These are phyloP conservation scores for Aureobasidium sp. DNA, from an alignment of 2,329 filamentous ascomycete species.

Conservation along the genomic window DNA sequence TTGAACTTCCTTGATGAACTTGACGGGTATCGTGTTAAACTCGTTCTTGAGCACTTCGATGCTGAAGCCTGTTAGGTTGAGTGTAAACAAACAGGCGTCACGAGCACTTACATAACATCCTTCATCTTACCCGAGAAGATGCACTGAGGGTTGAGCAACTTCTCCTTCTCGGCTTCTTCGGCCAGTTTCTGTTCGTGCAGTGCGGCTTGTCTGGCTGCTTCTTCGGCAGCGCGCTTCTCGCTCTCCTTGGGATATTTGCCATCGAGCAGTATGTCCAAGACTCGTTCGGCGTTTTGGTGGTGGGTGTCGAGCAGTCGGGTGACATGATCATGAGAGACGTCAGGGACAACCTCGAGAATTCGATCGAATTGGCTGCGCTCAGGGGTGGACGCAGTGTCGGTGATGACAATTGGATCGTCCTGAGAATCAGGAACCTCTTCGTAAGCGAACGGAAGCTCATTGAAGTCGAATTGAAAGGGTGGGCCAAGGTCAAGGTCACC, in stretches of 20 bases:
- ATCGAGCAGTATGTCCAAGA: constrained; percentile 23
- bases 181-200: constrained; percentile 18
- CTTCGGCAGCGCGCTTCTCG: constrained; percentile 16
- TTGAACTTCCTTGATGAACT: constrained; percentile 27
- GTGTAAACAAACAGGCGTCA: too few species aligned
- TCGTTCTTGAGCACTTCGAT: constrained; percentile 31
- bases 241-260: constrained; percentile 15
- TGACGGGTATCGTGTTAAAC: constrained; percentile 29
- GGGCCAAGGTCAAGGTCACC: background rate
- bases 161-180: constrained; percentile 17
- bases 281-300: constrained; percentile 7
- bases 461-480: background rate
- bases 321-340: constrained; percentile 25
- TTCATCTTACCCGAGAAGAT: constrained; percentile 14
- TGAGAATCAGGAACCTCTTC: background rate
- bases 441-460: background rate
- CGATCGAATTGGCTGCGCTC: background rate
- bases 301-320: constrained; percentile 17
- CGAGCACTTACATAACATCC: constrained; percentile 6
- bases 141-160: background rate
- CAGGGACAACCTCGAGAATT: constrained; percentile 24
- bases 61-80: background rate
- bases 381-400: background rate
- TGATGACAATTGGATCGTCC: background rate
- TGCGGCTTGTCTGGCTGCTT: constrained; percentile 19